These are phyloP conservation scores for Microthlaspi erraticum DNA, from an alignment of 345 rosid species.

Conservation along the genomic window DNA sequence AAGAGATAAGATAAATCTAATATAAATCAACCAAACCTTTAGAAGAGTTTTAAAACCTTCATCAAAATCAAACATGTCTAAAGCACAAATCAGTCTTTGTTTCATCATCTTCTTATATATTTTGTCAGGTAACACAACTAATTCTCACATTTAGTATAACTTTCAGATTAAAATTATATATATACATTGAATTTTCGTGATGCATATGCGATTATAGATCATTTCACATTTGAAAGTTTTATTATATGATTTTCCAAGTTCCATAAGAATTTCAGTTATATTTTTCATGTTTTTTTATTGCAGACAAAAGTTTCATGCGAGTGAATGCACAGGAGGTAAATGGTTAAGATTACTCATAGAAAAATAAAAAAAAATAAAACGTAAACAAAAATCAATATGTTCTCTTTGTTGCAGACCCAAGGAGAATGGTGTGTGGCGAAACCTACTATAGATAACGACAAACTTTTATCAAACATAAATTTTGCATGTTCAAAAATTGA, in stretches of 20 bases:
- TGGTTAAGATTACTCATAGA: not conserved
- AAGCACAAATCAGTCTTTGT: conserved; percentile 9
- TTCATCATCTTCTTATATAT: conserved; percentile 27
- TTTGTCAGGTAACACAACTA: conserved; percentile 3
- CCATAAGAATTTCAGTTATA: not conserved
- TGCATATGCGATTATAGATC: not conserved
- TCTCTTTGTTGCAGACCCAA: not conserved
- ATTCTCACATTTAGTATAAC: not conserved
- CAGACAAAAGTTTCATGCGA: conserved; percentile 9
- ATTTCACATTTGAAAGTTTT: not conserved
- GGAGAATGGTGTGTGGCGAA: conserved; percentile 34
- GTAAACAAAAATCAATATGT: not conserved
- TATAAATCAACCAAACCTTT: not conserved
- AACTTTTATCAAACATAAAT: not conserved
- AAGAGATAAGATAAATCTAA: not conserved
- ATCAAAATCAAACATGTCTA: conserved; percentile 23
- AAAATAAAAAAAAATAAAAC: not conserved
- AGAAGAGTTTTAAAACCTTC: not conserved
- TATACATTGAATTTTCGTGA: too few relatives aligned
- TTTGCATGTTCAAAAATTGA: conserved; percentile 6
- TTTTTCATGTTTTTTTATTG: not conserved
- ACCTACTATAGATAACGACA: not conserved
- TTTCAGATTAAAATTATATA: not conserved
- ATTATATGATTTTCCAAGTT: not conserved
- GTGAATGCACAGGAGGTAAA: conserved; percentile 28